Evolutionary conservation across 2,329 filamentous ascomycete species (phyloP), one percentile per base, ranked within the genome.

Genomic region (Colletotrichum sp.): DNA sequence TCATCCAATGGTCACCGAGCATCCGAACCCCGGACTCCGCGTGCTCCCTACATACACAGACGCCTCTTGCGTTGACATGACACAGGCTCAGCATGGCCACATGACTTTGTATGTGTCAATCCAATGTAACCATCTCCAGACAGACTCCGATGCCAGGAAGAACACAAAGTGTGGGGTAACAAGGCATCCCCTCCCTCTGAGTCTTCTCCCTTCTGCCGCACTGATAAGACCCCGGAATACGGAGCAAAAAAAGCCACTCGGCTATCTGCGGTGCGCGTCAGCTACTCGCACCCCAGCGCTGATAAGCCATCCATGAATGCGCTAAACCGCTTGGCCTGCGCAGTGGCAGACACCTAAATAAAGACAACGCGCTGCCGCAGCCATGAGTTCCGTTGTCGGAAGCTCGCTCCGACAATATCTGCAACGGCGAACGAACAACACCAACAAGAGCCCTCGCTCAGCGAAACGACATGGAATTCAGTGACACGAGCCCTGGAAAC

Each of bases 341-440:
- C 18, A 22, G 67, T 6, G 24, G 0, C 16, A 34, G 15, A 18
- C 18, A 16, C 36, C 34, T 36, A 62, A 64, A 65, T 73, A 75
- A 75, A 75, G 70, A 75, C 16, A 32, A 32, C 9, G n/a, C 52
- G 73, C 30, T 36, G 26, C 64, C 70, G 59, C 70, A 34, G 44
- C n/a, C 34, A 26, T 26, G 39, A 48, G 30, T 52, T 24, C 44
- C 44, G 12, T 59, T 65, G 64, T 75, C 73, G 73, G 73, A 63
- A 68, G 32, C 39, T 30, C 28, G 64, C 30, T 75, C 73, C 73
- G 73, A 75, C 73, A 52, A 52, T 52, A 73, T 67, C 59, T 75
- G 55, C 52, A 18, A 34, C 34, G 39, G 44, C 44, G 63, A 9
- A 26, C 65, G 28, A 30, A 68, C 57, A 72, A 26, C 26, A 18